Evolutionary conservation across 306 rosid genomes (phyloP).

Genomic region (Dryas alaskensis): DNA sequence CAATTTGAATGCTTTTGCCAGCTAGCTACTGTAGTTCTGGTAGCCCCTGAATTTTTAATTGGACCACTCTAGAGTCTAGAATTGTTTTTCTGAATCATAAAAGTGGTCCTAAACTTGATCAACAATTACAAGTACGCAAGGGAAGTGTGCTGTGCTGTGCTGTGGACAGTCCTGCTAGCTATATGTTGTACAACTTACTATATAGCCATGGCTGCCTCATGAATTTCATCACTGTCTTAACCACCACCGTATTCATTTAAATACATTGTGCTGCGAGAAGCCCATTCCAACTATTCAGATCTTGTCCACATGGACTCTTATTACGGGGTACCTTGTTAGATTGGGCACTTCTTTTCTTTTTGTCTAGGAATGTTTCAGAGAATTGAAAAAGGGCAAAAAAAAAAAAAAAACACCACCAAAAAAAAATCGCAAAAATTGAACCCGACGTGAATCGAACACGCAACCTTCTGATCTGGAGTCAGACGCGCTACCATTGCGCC

Average conservation of each 20-base stretch:
- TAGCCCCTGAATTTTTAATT: conserved; percentile 10
- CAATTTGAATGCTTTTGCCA: conserved; percentile 1
- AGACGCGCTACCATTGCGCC: conserved; percentile 38
- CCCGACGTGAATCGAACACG: conserved; percentile 31
- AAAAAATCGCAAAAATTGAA: not conserved
- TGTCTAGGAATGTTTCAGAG: not conserved
- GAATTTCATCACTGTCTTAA: conserved; percentile 3
- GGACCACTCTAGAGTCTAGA: conserved; percentile 35
- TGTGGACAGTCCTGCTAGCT: too few species aligned
- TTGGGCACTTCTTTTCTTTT: not conserved
- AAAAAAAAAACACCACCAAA: not conserved
- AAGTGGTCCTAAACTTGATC: too few species aligned
- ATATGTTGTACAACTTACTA: too few species aligned
- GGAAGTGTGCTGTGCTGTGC: too few species aligned
- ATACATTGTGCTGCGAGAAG: not conserved
- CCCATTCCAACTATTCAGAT: not conserved
- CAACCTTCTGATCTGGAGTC: conserved; percentile 41
- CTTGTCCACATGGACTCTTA: not conserved
- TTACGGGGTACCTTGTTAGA: too few species aligned
- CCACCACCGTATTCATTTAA: not conserved
- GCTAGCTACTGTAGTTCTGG: conserved; percentile 8
- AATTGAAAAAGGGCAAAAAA: not conserved
- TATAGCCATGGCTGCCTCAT: not conserved
- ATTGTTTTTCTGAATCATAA: too few species aligned
- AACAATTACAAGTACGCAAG: too few species aligned